Base-by-base conservation (phyloP, 148 eudicot genomes). In the Rhododendron williamsianum region DNA sequence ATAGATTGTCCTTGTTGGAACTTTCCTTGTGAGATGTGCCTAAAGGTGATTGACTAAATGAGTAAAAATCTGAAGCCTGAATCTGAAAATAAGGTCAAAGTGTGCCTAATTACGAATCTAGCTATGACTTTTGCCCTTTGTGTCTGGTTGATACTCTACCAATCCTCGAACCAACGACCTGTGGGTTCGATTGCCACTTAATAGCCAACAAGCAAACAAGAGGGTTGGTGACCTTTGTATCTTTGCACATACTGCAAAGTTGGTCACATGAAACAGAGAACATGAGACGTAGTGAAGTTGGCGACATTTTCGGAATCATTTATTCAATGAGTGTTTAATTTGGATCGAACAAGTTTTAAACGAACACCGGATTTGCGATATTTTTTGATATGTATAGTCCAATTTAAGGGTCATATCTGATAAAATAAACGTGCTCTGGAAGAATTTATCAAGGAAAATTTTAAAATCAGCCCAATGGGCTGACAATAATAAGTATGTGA, bases 11-110 rank as follows among this genome's bases (percentile, higher is more conserved):
- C 69, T 23, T 23, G 9, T 63, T 21, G 69, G 36, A 4, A 30
- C 74, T 30, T 69, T 11, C 36, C 73, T 33, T 46, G 30, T 48
- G 71, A 41, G 82, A 74, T 60, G 21, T 69, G 74, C 83, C 52
- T 69, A 67, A 67, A 30, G 36, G 43, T 43, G 38, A 13, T 23
- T 30, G 76, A 80, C 45, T 52, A 27, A 45, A 11, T 80, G 45
- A 30, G 78, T 12, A 60, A 72, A 46, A 30, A 33, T 78, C 16
- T 85, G 49, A 60, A 60, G n/a, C n/a, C n/a, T 21, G 67, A 63
- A 63, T 65, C 71, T n/a, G 27, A 51, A 79, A 80, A 12, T 80
- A 23, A 80, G 23, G 82, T 80, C 82, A 51, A 80, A n/a, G n/a
- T 15, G 52, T 49, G 81, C 58, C 63, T 30, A 80, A 49, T 7